phyloP scores from a whole-genome alignment of 306 rosid species.

The Corylus avellana region DNA sequence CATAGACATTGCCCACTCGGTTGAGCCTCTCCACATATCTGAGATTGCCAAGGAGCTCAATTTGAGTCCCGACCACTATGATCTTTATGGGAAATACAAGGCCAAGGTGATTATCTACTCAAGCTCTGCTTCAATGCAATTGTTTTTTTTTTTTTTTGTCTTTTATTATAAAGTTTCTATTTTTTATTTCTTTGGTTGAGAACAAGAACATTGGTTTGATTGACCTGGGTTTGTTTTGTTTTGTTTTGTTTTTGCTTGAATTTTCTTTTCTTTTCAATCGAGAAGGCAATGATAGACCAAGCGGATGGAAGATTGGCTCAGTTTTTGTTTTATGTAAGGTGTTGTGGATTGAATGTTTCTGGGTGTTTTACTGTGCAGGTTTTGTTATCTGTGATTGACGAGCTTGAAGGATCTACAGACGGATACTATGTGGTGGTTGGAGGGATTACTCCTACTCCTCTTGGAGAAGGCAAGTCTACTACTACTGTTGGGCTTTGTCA shows the following conservation, averaged over 20 bases:
- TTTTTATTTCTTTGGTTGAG: background rate
- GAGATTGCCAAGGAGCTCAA: slow-evolving; percentile 73
- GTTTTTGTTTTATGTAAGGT: background rate
- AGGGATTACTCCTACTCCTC: slow-evolving; percentile 98
- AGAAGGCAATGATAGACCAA: background rate
- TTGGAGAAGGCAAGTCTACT: slow-evolving; percentile 98
- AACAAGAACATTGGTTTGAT: background rate
- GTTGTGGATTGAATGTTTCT: slow-evolving; percentile 1
- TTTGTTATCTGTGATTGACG: slow-evolving; percentile 74
- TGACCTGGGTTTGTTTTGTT: background rate
- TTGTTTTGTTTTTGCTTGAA: background rate
- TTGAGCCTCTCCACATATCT: slow-evolving; percentile 78
- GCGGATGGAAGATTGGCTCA: background rate
- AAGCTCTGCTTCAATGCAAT: background rate
- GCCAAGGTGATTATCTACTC: slow-evolving; percentile 56
- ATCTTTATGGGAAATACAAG: slow-evolving; percentile 90
- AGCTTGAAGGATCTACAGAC: slow-evolving; percentile 60
- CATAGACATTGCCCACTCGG: slow-evolving; percentile 84
- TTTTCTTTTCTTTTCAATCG: background rate
- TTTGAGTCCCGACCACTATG: slow-evolving; percentile 76
- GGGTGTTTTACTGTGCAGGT: slow-evolving; percentile 48
- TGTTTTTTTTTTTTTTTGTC: background rate
- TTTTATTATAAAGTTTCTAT: background rate
- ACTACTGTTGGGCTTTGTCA: slow-evolving; percentile 99
- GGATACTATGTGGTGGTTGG: slow-evolving; percentile 98